Conservation (phyloP, 1,284 basidiomycete genomes). For the Phlebopus sp. region DNA sequence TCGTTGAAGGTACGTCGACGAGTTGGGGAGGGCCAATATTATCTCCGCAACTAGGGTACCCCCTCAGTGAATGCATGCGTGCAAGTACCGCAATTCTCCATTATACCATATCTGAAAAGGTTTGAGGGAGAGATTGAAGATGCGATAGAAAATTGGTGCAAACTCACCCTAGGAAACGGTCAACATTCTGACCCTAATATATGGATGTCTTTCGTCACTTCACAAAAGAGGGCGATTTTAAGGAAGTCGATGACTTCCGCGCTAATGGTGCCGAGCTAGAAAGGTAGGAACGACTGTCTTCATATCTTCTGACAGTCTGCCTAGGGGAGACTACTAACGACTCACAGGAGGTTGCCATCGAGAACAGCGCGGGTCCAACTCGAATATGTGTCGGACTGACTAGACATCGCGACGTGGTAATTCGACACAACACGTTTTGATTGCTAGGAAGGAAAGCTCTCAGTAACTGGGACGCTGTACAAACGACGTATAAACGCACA, state of each 20-base stretch:
- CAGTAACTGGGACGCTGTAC: too few relatives aligned
- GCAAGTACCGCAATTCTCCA: slow-evolving; percentile 68
- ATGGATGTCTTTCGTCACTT: slow-evolving; percentile 39
- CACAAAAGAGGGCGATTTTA: slow-evolving; percentile 71
- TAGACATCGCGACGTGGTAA: too few relatives aligned
- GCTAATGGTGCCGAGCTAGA: slow-evolving; percentile 87
- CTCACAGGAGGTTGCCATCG: slow-evolving; percentile 69
- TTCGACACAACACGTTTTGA: too few relatives aligned
- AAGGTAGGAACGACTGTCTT: too few relatives aligned
- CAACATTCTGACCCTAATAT: neutral
- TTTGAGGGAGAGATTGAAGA: neutral
- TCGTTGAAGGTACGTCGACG: slow-evolving; percentile 84
- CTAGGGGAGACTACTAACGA: too few relatives aligned
- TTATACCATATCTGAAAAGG: slow-evolving; percentile 62
- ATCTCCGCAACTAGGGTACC: slow-evolving; percentile 65
- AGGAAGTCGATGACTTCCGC: slow-evolving; percentile 82
- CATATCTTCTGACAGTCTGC: too few relatives aligned
- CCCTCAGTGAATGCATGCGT: slow-evolving; percentile 48
- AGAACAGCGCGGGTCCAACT: slow-evolving; percentile 69
- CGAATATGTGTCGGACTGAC: too few relatives aligned
- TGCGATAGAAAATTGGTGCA: neutral
- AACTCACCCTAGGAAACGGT: slow-evolving; percentile 38
- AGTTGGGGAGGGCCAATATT: slow-evolving; percentile 81
- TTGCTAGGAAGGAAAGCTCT: too few relatives aligned
- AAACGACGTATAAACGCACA: too few relatives aligned